These are phyloP conservation scores for Fusarium goolgardi DNA, from an alignment of 2,329 filamentous ascomycete species.

Conservation along the genomic window DNA sequence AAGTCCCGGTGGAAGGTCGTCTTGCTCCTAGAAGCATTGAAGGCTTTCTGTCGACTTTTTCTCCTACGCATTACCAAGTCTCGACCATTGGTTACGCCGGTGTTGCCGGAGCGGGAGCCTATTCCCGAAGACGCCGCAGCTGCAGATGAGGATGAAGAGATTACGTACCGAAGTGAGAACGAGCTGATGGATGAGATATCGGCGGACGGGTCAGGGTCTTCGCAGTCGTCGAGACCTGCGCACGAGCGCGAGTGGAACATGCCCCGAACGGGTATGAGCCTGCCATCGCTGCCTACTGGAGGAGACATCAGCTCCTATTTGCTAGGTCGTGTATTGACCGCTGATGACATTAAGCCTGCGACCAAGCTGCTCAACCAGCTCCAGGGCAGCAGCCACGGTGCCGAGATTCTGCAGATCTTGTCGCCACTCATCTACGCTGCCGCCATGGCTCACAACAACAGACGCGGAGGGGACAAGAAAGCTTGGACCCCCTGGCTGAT, in stretches of 20 bases:
- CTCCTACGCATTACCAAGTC: slow-evolving; percentile 85
- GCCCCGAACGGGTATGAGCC: slow-evolving; percentile 89
- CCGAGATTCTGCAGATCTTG: slow-evolving; percentile 92
- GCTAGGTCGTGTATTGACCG: slow-evolving; percentile 88
- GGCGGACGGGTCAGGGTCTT: slow-evolving; percentile 45
- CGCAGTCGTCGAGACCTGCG: slow-evolving; percentile 47
- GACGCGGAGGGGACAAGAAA: slow-evolving; percentile 67
- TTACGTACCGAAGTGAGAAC: slow-evolving; percentile 53
- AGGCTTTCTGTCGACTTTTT: slow-evolving; percentile 84
- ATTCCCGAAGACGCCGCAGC: slow-evolving; percentile 71
- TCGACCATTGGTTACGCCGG: slow-evolving; percentile 83
- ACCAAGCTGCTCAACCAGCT: slow-evolving; percentile 86
- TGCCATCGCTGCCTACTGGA: slow-evolving; percentile 84
- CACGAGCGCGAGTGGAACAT: slow-evolving; percentile 80
- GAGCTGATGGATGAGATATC: slow-evolving; percentile 58
- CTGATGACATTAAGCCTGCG: slow-evolving; percentile 96
- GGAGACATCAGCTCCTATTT: slow-evolving; percentile 89
- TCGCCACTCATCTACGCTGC: slow-evolving; percentile 88
- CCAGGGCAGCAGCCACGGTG: slow-evolving; percentile 77
- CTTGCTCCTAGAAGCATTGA: slow-evolving; percentile 84
- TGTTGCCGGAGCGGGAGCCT: slow-evolving; percentile 85
- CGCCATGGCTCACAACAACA: slow-evolving; percentile 75
- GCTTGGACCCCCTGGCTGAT: slow-evolving; percentile 94
- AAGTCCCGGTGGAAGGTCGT: slow-evolving; percentile 86
- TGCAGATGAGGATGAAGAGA: slow-evolving; percentile 60